Evolutionary conservation across 106 monocot species (phyloP).

Genomic region (Acorus gramineus): DNA sequence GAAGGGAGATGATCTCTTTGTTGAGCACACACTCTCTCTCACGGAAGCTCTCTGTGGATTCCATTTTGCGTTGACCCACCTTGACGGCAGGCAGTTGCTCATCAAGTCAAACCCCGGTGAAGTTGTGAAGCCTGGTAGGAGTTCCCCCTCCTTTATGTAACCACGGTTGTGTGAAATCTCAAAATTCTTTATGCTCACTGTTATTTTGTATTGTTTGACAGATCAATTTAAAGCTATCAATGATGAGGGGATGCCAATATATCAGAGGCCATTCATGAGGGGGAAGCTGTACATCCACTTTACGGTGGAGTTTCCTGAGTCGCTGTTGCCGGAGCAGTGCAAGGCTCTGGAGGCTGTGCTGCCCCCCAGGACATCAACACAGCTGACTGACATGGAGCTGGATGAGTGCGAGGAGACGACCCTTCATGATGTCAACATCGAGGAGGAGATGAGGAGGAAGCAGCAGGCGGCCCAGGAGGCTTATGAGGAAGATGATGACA

Average conservation of each 20-base stretch:
- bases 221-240: slow-evolving; percentile 63
- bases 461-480: background rate
- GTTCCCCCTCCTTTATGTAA: too few species aligned
- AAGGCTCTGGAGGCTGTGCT: background rate
- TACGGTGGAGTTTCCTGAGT: background rate
- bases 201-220: slow-evolving; percentile 7
- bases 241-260: background rate
- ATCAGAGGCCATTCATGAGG: background rate
- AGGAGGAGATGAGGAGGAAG: background rate
- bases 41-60: background rate
- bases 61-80: background rate
- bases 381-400: background rate
- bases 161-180: background rate
- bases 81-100: slow-evolving; percentile 36
- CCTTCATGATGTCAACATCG: too few species aligned
- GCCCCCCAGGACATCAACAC: background rate
- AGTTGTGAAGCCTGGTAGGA: slow-evolving; percentile 77
- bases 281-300: background rate
- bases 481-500: background rate
- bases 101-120: slow-evolving; percentile 87
- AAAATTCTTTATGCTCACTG: background rate
- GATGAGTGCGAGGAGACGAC: background rate
- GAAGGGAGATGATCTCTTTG: background rate
- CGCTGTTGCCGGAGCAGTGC: background rate
- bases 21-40: background rate